Evolutionary conservation across 2,329 filamentous ascomycete species (phyloP).

Genomic region (Ilyonectria mors-panacis): DNA sequence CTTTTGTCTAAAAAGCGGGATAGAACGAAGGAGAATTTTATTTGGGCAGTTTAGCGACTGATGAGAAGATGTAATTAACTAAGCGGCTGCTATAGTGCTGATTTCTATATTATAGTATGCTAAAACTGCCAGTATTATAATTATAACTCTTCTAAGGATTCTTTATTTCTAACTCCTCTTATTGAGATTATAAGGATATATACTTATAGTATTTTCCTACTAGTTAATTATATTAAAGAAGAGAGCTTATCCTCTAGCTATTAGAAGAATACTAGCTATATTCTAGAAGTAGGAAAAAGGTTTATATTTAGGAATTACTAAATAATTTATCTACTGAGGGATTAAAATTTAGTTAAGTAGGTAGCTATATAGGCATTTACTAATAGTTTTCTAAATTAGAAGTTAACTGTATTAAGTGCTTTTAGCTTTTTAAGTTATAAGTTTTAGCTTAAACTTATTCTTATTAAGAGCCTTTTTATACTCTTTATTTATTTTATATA

Average conservation of each 20-base stretch:
- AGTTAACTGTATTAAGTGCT: no score
- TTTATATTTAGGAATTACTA: no score
- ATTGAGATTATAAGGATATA: background rate
- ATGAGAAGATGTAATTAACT: constrained; percentile 2
- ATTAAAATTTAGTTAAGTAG: no score
- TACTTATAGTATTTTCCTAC: background rate
- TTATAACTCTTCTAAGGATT: background rate
- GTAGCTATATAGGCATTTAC: no score
- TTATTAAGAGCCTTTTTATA: no score
- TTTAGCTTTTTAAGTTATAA: no score
- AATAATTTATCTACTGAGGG: no score
- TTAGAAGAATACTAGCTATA: background rate
- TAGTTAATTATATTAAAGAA: background rate
- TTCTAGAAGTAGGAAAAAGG: background rate
- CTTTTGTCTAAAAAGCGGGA: background rate
- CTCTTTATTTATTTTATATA: no score
- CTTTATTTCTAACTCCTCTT: background rate
- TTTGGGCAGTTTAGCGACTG: background rate
- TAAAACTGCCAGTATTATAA: background rate
- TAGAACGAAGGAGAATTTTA: background rate
- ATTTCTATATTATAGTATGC: background rate
- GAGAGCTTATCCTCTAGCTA: background rate
- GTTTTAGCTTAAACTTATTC: no score
- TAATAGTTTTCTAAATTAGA: no score
- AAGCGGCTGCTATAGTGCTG: background rate